A percentile compares a stretch with the other conserved stretches of the same genome.
These are phyloP conservation scores for Hyphopichia wangnamkhiaoensis DNA, from an alignment of 1,139 yeast genomes.

Conservation along the genomic window DNA sequence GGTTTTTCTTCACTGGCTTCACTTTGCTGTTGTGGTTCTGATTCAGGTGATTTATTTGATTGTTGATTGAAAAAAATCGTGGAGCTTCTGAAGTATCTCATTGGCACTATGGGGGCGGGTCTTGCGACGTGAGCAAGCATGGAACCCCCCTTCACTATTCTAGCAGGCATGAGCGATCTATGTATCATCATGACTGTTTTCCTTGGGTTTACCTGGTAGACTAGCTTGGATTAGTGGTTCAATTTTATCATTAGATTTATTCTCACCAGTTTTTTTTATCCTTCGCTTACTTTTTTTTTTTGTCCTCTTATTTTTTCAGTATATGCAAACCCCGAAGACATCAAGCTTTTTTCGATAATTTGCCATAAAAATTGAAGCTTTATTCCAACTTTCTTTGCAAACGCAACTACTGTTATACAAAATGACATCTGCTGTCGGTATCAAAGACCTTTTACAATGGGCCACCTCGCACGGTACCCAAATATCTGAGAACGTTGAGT, in stretches of 20 bases:
- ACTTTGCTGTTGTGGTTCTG: not conserved
- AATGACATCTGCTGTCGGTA: not conserved
- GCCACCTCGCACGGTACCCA: slow-evolving; percentile 49
- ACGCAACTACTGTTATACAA: not conserved
- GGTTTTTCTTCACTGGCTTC: slow-evolving; percentile 3
- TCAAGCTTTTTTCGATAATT: not conserved
- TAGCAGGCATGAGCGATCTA: too few species aligned
- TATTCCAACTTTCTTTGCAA: not conserved
- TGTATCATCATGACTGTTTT: too few species aligned
- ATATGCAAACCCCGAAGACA: slow-evolving; percentile 1
- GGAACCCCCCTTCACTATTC: too few species aligned
- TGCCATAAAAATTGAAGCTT: not conserved
- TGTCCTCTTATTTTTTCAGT: not conserved
- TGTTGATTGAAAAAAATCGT: too few species aligned
- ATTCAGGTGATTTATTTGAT: too few species aligned
- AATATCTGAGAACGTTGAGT: slow-evolving; percentile 27
- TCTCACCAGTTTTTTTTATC: not conserved
- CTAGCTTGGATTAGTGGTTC: too few species aligned
- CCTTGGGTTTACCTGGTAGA: too few species aligned
- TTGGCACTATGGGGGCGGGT: too few species aligned
- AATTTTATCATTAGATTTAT: too few species aligned
- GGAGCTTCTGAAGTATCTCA: too few species aligned
- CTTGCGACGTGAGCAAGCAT: too few species aligned
- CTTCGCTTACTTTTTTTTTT: not conserved
- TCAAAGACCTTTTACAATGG: slow-evolving; percentile 44